Evolutionary conservation across 2,329 filamentous ascomycete species (phyloP), one percentile per base, ranked within the genome.

Genomic region (Metarhizium humberi): DNA sequence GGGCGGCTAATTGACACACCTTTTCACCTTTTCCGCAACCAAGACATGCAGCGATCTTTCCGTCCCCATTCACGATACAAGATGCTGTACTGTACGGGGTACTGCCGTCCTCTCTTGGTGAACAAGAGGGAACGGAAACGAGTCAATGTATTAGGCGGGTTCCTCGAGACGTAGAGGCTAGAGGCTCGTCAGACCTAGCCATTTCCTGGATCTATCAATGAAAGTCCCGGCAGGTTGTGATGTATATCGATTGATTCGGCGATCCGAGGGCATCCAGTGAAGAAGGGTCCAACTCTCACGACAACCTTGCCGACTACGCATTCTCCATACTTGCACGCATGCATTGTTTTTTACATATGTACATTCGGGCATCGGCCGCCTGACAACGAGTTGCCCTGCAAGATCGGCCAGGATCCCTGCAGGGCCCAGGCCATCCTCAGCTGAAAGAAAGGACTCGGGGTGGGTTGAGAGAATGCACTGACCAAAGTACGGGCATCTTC

Each of bases 401-500:
- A 34, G 40, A 52, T 51, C 40, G 51, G 36, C 45, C 52, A 49
- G 52, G 20, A 42, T 42, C 45, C 52, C 25, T 48, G 52, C 16
- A 32, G 13, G 10, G 32, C 45, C 45, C 18, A 42, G 34, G 45
- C 49, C 34, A 40, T 42, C 16, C 43, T 18, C 45, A 49, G 52
- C 52, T 53, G 52, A 53, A 49, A 53, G 29, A 20, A 30, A 14
- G 4, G 4, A 25, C n/a, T 51, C 10, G 49, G 16, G 40, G 16
- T 6, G 40, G n/a, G 13, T 43, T 43, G 10, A 16, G 14, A 18
- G 16, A 8, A 36, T 18, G 16, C 40, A 16, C 6, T 43, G 40
- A 43, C 40, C 40, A 43, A 18, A 16, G n/a, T n/a, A 18, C 11
- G 10, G n/a, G 40, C 10, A 43, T 43, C 10, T 43, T n/a, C 40